Base-by-base conservation (phyloP, 805 yeast genomes). In the Lipomyces sp. region DNA sequence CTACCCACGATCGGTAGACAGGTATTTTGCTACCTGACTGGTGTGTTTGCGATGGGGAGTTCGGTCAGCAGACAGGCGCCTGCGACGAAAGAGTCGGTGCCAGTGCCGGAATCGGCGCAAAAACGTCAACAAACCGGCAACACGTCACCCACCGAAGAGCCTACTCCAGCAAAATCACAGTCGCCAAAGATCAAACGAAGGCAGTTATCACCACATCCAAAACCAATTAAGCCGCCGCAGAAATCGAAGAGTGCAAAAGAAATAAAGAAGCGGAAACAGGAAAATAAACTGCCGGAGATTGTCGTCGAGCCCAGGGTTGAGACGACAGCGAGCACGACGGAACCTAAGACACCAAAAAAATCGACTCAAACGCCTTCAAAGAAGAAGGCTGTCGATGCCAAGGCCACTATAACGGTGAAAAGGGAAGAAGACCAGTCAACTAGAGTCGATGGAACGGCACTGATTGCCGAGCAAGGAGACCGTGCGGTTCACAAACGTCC, bases 121-220 rank as follows among this genome's bases (percentile, higher is more conserved):
- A 24, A 18, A 42, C 48, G 24, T 7, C 24, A 42, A 42, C 48
- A 42, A 42, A 42, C 48, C n/a, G 48, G 15, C 3, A 24, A n/a
- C 48, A 5, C 48, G 7, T 42, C 48, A n/a, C 48, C 48, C 24
- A 10, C 48, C 8, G 29, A 42, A n/a, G 48, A 42, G 24, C 7
- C 48, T n/a, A n/a, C 48, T 42, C 48, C 48, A n/a, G 48, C 7
- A 42, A 11, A n/a, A 42, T 42, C 48, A 42, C 48, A 42, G n/a
- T 24, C 48, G n/a, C 10, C 18, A 15, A 42, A 42, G n/a, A 0
- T 7, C 24, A 42, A n/a, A 10, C 48, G 6, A 15, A 42, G 18
- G n/a, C 18, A 24, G 8, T 13, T 7, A 5, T 42, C 48, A 5
- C 48, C 6, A 7, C 48, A 7, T 2, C 48, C 24, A 5, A 42